These are phyloP conservation scores for Volvox carteri DNA, from an alignment of 163 green algal genomes.

Conservation along the genomic window DNA sequence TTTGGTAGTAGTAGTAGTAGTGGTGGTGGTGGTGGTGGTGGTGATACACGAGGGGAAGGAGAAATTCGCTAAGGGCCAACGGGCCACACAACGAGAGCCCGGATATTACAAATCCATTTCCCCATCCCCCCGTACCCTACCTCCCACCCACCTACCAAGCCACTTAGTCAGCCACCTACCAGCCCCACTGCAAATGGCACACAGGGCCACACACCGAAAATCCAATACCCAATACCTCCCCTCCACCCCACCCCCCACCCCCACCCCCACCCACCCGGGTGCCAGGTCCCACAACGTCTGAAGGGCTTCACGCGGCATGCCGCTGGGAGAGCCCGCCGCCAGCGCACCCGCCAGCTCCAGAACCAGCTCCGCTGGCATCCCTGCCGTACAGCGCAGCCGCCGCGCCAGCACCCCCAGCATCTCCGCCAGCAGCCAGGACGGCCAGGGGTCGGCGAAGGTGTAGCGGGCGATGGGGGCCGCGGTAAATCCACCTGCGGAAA, in stretches of 20 bases:
- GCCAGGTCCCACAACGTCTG: constrained; percentile 76
- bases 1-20: too few relatives aligned
- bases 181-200: too few relatives aligned
- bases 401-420: constrained; percentile 53
- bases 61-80: too few relatives aligned
- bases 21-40: too few relatives aligned
- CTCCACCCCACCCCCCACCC: not conserved
- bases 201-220: too few relatives aligned
- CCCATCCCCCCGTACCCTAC: too few relatives aligned
- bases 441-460: constrained; percentile 76
- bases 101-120: too few relatives aligned
- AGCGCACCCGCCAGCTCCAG: constrained; percentile 69
- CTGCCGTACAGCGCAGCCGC: constrained; percentile 46
- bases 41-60: too few relatives aligned
- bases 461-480: constrained; percentile 51
- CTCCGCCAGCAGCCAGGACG: constrained; percentile 55
- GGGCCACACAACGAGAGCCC: too few relatives aligned
- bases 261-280: constrained; percentile 51
- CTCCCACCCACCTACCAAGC: too few relatives aligned
- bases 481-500: constrained; percentile 66
- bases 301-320: constrained; percentile 72
- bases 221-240: too few relatives aligned
- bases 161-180: too few relatives aligned
- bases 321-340: constrained; percentile 70
- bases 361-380: constrained; percentile 50